A percentile compares a stretch with the other conserved stretches of the same genome.
These are phyloP conservation scores for Trichosanthes cucumerina DNA, from an alignment of 306 rosid species.

Conservation along the genomic window DNA sequence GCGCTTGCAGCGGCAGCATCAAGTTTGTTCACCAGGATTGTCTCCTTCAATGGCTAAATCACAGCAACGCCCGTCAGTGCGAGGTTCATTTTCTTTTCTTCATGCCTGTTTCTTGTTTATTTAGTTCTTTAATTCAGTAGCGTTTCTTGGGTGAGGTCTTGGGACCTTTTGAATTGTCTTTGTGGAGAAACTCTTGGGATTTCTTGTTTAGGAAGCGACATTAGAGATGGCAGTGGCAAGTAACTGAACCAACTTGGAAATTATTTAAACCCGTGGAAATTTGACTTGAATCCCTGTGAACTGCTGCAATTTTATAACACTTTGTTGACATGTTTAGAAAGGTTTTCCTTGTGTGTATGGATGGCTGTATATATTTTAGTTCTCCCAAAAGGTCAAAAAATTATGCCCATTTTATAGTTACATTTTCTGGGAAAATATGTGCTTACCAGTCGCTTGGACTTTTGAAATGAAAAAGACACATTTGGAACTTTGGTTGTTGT, in stretches of 20 bases:
- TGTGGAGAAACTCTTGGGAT: background rate
- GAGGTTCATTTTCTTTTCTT: conserved; percentile 47
- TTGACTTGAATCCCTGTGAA: background rate
- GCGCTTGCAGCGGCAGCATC: conserved; percentile 99
- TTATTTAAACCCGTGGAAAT: background rate
- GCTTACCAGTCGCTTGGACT: background rate
- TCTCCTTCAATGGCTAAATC: conserved; percentile 98
- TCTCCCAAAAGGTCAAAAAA: background rate
- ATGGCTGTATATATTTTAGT: background rate
- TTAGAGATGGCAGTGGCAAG: background rate
- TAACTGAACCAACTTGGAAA: background rate
- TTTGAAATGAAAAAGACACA: background rate
- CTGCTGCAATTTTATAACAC: background rate
- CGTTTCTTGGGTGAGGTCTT: background rate
- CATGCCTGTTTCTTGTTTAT: background rate
- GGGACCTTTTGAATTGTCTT: background rate
- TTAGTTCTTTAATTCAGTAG: background rate
- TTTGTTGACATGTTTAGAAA: background rate
- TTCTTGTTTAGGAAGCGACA: background rate
- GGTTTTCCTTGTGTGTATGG: background rate
- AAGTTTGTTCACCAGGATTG: conserved; percentile 96
- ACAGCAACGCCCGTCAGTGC: conserved; percentile 99
- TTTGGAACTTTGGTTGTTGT: background rate
- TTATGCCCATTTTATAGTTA: background rate
- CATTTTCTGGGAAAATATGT: background rate